These are phyloP conservation scores for Cercospora berteroae DNA, from an alignment of 2,329 filamentous ascomycete genomes.

Conservation along the genomic window DNA sequence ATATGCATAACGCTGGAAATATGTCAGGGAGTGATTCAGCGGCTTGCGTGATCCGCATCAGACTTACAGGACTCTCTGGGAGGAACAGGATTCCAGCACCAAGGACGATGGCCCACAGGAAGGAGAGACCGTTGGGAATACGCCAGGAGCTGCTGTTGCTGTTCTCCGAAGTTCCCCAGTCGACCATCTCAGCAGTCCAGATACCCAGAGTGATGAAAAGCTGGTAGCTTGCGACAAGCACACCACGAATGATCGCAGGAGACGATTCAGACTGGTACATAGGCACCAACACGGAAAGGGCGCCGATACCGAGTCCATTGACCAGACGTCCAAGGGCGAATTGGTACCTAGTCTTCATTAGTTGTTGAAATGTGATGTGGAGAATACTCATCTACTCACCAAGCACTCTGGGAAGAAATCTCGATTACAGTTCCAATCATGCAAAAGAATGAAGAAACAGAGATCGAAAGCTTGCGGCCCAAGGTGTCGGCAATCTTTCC, in stretches of 20 bases:
- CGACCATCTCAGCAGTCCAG: slow-evolving; percentile 36
- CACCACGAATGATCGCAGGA: slow-evolving; percentile 62
- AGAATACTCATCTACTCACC: slow-evolving; percentile 25
- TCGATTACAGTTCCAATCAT: slow-evolving; percentile 46
- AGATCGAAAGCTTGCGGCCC: slow-evolving; percentile 49
- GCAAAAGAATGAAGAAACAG: slow-evolving; percentile 47
- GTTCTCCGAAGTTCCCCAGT: slow-evolving; percentile 32
- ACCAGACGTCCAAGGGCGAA: slow-evolving; percentile 50
- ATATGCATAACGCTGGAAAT: slow-evolving; percentile 30
- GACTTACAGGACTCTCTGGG: slow-evolving; percentile 31
- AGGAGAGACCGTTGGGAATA: slow-evolving; percentile 36
- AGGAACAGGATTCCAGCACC: slow-evolving; percentile 37
- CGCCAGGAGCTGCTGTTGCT: slow-evolving; percentile 31
- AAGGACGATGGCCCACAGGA: slow-evolving; percentile 37
- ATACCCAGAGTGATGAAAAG: slow-evolving; percentile 49
- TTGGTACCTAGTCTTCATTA: slow-evolving; percentile 29
- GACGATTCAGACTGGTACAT: slow-evolving; percentile 67
- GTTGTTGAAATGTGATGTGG: background rate
- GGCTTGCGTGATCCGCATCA: background rate
- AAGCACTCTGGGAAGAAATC: slow-evolving; percentile 42
- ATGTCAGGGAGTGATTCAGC: background rate
- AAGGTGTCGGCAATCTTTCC: slow-evolving; percentile 55
- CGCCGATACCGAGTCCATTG: slow-evolving; percentile 45
- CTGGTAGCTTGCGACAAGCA: slow-evolving; percentile 55
- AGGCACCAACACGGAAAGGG: slow-evolving; percentile 58